Conservation (phyloP, 192 early-diverging fungal species). For the Kappamyces sp. region DNA sequence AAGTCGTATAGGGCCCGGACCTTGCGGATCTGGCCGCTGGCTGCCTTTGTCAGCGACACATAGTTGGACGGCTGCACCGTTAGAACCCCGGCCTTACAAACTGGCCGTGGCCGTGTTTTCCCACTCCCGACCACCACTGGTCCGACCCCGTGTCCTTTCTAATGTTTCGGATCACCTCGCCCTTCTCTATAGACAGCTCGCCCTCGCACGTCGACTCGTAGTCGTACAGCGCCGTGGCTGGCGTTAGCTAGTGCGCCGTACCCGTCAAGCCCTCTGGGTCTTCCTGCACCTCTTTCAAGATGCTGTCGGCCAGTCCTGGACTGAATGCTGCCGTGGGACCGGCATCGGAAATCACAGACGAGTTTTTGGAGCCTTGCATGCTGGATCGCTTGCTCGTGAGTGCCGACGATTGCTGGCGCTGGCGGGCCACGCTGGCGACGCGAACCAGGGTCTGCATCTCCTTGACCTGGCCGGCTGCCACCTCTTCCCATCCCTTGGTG, state of each 20-base stretch:
- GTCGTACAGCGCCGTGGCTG: conserved; percentile 59
- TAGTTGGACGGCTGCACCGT: background rate
- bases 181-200: conserved; percentile 74
- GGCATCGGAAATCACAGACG: no score
- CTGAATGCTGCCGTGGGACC: no score
- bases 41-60: background rate
- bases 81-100: conserved; percentile 41
- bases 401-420: no score
- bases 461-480: conserved; percentile 11
- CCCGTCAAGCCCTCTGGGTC: no score
- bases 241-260: background rate
- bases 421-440: no score
- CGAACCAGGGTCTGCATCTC: no score
- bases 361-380: no score
- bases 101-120: conserved; percentile 50
- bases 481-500: conserved; percentile 36
- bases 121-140: conserved; percentile 93
- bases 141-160: conserved; percentile 49
- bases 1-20: conserved; percentile 93
- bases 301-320: no score
- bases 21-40: background rate
- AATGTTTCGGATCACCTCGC: conserved; percentile 34
- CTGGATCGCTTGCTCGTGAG: no score
- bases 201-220: conserved; percentile 81
- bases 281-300: no score